Base-by-base conservation (phyloP, 306 rosid species). In the Lablab purpureus region DNA sequence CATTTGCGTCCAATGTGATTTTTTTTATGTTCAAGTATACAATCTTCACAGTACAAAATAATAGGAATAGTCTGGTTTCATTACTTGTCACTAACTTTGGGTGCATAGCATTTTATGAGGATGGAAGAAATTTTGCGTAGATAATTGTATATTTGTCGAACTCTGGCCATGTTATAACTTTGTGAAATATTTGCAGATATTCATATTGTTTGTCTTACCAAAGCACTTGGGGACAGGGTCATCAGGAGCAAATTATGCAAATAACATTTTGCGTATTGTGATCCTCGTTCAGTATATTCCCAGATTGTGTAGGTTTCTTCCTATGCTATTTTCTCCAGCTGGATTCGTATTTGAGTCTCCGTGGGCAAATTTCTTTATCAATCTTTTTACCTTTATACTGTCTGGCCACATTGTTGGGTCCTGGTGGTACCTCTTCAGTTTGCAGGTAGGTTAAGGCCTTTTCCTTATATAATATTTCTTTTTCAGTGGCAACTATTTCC, bases 261-360 rank as follows among this genome's bases (percentile, higher is more conserved):
- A 89, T 78, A 87, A 90, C 76, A 77, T 91, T 69, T 74, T 94
- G 66, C 91, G 88, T 11, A 60, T 56, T 4, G 85, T 86, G 9
- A 36, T 94, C 82, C 90, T 89, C 77, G 84, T 76, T 77, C 98
- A 91, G 84, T 89, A 87, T 59, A 66, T 87, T 56, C 98, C 98
- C 69, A 90, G 94, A 76, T 77, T 91, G 86, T 90, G 17, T 76
- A 89, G 98, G 76, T 86, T 85, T 87, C 82, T 90, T 22, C 97
- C 97, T 52, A 82, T 90, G 84, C 87, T 94, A 27, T 75, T 83
- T 75, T 84, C 91, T 79, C 88, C 95, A 51, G 84, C 78, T 5
- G 92, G 96, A 81, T 85, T 91, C 73, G 76, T 90, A 72, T 94
- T 94, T 74, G 97, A 90, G 90, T 87, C 98, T 21, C 94, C 96